Base-by-base conservation (phyloP, 352 stramenopile genomes). In the Hyaloperonospora arabidopsidis region DNA sequence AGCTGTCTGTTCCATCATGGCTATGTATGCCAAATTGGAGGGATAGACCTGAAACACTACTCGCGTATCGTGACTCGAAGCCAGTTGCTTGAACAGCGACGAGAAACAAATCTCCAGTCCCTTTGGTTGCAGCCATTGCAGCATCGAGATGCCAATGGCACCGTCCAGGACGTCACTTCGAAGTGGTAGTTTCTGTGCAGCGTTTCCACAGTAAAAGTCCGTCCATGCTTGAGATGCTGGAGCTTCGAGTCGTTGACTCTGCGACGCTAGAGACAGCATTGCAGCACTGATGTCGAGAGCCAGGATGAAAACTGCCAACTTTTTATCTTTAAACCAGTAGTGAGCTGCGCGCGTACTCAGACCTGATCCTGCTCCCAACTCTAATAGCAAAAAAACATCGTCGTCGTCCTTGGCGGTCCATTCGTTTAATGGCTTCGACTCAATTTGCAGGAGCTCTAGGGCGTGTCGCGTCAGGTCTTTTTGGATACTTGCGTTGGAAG, bases 11-110 rank as follows among this genome's bases (percentile, higher is more conserved):
- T 89, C 75, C 79, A 89, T 89, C 5, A 72, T 60, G 6, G 74
- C 53, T 14, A 88, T 77, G 43, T 86, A 76, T 14, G 72, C 63
- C 8, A 68, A 34, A 19, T 63, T 64, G 13, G 64, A 68, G 12
- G 79, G 77, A 48, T 92, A 92, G 13, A 92, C 67, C 52, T 92
- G 82, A 36, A 92, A 89, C 19, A 89, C 64, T 0, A 72, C 80
- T 29, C 36, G 35, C 2, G 52, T 36, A 45, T 67, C 38, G 2
- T 39, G 21, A 15, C 45, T 23, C 15, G 22, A 10, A 6, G 65
- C 58, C 10, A 89, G 50, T 15, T 71, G 64, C 32, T 52, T 48
- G 1, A 69, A 25, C 10, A 92, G 48, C 22, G 75, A 85, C 25
- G 47, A 60, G 47, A 87, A 87, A 48, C 78, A 92, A n/a, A 67